Evolutionary conservation across 1,284 basidiomycete species (phyloP), one percentile per base, ranked within the genome.

Genomic region (Leccinum pachyderme): DNA sequence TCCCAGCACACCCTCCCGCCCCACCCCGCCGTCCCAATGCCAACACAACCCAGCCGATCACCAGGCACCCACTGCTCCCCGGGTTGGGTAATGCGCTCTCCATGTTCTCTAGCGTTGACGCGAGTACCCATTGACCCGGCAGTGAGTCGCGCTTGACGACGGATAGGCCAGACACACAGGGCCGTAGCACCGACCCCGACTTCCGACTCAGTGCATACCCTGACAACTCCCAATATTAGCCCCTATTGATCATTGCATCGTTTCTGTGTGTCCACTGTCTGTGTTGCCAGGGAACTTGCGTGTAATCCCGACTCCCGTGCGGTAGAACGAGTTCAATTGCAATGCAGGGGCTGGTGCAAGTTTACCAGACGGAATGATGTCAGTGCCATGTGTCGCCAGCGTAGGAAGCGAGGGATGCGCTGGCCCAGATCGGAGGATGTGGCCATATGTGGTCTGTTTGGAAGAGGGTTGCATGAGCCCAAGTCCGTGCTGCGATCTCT

Each of bases 231-330:
- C 64, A 94, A 77, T 0, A 31, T 74, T 76, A 0, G 92, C 94
- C 50, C 89, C 87, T 2, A 97, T 76, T 0, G 94, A 96, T 8
- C 89, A 84, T 59, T 90, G 83, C 90, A 98, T 96, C 76, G 98
- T 84, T 74, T 98, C 96, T 47, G 81, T 83, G 71, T 98, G 96
- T 1, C 95, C 94, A 22, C 90, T 88, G 53, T 98, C 96, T 1
- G 95, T 93, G 67, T 98, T 98, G 0, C 96, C 96, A 0, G 96
- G 96, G 76, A 97, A 98, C 71, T 99, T 99, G 62, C 89, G 89
- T 13, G 96, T 96, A 59, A 98, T 97, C 7, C 88, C 82, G 22
- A 91, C 77, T 57, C 85, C 77, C 81, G 31, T 74, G 80, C 5
- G 80, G 73, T 0, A 95, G 95, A 50, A 98, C 92, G n/a, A 98